Evolutionary conservation across 345 rosid species (phyloP).

Genomic region (Excoecaria agallocha): DNA sequence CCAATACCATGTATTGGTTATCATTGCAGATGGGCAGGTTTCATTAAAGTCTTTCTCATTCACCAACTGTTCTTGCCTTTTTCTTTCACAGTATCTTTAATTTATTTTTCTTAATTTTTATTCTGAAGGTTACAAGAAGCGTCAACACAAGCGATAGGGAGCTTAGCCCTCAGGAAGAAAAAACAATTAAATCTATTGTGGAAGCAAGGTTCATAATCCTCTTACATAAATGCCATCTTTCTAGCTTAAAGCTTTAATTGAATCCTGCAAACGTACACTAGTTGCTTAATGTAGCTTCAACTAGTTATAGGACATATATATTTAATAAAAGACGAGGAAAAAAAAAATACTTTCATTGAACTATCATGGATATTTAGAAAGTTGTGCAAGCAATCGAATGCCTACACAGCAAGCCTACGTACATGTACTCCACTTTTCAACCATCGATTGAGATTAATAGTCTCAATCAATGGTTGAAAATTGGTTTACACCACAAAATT

Average conservation of each 20-base stretch:
- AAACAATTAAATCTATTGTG: constrained; percentile 56
- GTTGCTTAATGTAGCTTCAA: neutral
- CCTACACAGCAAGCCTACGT: too few relatives aligned
- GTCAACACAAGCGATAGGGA: constrained; percentile 39
- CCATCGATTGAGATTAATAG: too few relatives aligned
- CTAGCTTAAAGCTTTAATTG: neutral
- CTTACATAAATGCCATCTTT: neutral
- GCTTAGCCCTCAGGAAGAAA: constrained; percentile 56
- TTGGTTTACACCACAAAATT: too few relatives aligned
- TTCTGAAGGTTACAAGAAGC: constrained; percentile 61
- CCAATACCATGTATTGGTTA: constrained; percentile 73
- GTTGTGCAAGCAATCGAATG: neutral
- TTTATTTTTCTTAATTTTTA: neutral
- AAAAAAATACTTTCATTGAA: neutral
- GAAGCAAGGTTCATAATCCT: constrained; percentile 50
- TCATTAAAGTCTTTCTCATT: constrained; percentile 4
- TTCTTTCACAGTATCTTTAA: too few relatives aligned
- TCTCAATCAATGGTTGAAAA: too few relatives aligned
- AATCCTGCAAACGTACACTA: neutral
- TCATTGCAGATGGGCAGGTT: constrained; percentile 84
- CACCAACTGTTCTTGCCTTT: neutral
- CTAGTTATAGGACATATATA: neutral
- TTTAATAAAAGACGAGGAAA: too few relatives aligned
- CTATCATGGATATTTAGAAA: neutral
- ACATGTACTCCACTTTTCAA: too few relatives aligned